Percentiles rank a stretch among this genome's conserved stretches.
Evolutionary conservation across 208 protist species (phyloP).

Genomic region (Porcisia hertigi): DNA sequence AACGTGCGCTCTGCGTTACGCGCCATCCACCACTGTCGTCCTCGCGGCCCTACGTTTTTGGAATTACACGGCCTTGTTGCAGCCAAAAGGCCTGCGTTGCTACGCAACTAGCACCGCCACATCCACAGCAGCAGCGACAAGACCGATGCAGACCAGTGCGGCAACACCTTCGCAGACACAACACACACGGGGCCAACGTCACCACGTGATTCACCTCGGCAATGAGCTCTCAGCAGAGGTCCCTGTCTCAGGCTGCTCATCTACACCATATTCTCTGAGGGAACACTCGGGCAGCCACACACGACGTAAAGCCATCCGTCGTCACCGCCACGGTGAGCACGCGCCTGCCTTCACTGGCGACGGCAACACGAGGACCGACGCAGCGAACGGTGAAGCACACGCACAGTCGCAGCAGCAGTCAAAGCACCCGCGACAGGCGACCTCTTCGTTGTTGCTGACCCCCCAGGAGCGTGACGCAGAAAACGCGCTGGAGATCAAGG

Average conservation of each 20-base stretch:
- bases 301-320: not conserved
- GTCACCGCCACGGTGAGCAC: not conserved
- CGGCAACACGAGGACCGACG: not conserved
- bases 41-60: not conserved
- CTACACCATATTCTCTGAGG: not conserved
- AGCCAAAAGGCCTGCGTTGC: not conserved
- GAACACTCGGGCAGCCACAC: not conserved
- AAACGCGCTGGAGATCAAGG: not conserved
- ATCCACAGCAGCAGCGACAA: not conserved
- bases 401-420: not conserved
- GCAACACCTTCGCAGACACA: not conserved
- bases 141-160: not conserved
- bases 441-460: not conserved
- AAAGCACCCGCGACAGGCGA: not conserved
- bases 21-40: not conserved
- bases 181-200: not conserved
- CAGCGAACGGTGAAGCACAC: not conserved
- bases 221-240: conserved; percentile 16
- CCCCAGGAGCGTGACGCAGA: not conserved
- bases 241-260: not conserved
- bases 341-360: not conserved
- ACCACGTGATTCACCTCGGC: conserved; percentile 24
- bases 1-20: not conserved
- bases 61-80: not conserved
- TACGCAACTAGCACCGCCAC: conserved; percentile 5